Evolutionary conservation across 106 monocot species (phyloP).

Genomic region (Dioscorea dumetorum): DNA sequence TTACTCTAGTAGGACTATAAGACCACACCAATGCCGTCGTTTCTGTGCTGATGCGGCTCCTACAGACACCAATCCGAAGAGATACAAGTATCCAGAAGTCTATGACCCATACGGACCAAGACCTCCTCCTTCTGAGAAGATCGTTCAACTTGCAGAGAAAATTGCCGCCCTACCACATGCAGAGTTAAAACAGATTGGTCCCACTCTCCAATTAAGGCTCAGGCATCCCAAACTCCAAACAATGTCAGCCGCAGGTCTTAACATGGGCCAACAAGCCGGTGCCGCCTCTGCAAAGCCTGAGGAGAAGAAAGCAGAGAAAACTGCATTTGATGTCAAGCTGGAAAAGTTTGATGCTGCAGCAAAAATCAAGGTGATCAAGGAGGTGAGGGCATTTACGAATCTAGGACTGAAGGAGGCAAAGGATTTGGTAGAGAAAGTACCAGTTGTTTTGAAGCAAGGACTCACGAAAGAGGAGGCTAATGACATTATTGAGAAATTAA

Average conservation of each 20-base stretch:
- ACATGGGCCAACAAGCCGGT: constrained; percentile 27
- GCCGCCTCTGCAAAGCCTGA: constrained; percentile 29
- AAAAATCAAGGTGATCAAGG: constrained; percentile 96
- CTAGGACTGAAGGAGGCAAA: constrained; percentile 95
- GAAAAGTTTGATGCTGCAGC: constrained; percentile 86
- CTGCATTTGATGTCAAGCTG: constrained; percentile 80
- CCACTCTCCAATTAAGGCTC: constrained; percentile 43
- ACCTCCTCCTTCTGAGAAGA: constrained; percentile 72
- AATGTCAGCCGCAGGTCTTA: constrained; percentile 48
- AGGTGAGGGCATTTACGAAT: constrained; percentile 81
- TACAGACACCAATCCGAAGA: constrained; percentile 40
- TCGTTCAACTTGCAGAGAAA: constrained; percentile 69
- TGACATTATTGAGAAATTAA: constrained; percentile 83
- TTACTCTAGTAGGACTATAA: background rate
- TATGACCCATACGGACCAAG: constrained; percentile 83
- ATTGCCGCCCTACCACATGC: constrained; percentile 59
- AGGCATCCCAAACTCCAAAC: constrained; percentile 54
- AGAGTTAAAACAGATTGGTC: constrained; percentile 71
- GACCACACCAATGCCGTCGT: constrained; percentile 10
- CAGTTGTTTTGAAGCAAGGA: constrained; percentile 77
- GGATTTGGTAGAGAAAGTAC: constrained; percentile 85
- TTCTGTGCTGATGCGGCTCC: constrained; percentile 24
- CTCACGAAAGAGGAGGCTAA: constrained; percentile 84
- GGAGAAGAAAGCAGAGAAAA: constrained; percentile 85
- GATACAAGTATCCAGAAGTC: constrained; percentile 66